These are phyloP conservation scores for Platismatia glauca DNA, from an alignment of 495 filamentous ascomycete genomes.

Conservation along the genomic window DNA sequence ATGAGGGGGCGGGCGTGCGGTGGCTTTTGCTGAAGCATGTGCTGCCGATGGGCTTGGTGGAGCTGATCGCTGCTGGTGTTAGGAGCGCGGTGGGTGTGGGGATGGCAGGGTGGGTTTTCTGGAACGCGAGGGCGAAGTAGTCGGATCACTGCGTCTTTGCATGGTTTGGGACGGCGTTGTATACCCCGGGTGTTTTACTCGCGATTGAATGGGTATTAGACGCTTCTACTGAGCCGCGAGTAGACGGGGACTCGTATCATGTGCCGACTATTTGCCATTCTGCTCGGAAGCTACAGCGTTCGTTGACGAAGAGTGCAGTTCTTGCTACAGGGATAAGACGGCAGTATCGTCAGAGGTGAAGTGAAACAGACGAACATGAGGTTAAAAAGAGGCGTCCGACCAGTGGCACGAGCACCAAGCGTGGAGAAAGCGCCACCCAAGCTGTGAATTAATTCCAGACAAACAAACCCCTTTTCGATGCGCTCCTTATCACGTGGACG, in stretches of 20 bases:
- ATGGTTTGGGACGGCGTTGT: not conserved
- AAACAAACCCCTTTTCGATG: too few relatives aligned
- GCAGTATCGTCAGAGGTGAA: not conserved
- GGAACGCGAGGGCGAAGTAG: not conserved
- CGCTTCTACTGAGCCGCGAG: not conserved
- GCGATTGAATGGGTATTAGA: not conserved
- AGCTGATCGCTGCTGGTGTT: constrained; percentile 5
- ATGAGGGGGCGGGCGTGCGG: not conserved
- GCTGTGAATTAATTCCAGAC: not conserved
- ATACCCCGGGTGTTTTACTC: not conserved
- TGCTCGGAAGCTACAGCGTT: not conserved
- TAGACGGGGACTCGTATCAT: not conserved
- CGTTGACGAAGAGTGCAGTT: not conserved
- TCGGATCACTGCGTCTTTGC: not conserved
- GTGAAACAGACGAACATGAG: not conserved
- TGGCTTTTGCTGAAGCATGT: constrained; percentile 11
- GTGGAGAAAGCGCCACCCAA: not conserved
- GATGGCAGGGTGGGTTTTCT: not conserved
- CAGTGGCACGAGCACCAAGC: not conserved
- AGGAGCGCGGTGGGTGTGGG: not conserved
- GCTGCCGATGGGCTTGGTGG: constrained; percentile 14
- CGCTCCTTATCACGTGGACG: too few relatives aligned
- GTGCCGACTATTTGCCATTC: not conserved
- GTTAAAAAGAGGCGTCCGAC: not conserved
- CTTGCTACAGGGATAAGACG: not conserved